Evolutionary conservation across 306 rosid species (phyloP), one percentile per base, ranked within the genome.

Genomic region (Vigna radiata): DNA sequence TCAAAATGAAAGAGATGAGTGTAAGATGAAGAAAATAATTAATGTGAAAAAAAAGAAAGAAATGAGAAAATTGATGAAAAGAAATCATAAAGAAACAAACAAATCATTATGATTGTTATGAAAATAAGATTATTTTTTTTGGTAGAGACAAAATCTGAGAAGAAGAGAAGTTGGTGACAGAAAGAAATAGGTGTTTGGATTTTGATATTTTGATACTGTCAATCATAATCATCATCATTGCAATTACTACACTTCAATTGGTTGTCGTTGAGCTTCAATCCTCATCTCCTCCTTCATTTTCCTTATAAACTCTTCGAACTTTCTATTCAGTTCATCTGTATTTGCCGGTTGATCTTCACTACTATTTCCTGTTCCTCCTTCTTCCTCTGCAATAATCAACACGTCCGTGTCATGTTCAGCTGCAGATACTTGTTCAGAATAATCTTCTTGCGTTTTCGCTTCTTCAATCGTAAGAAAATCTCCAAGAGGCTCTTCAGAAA

Each of bases 301-400:
- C 82, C 89, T 79, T 52, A 92, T 89, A 61, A 92, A 90, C 27
- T 92, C 97, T 80, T 92, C 97, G 25, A 89, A 48, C 76, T 85
- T 92, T 72, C 82, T 83, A 79, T 92, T 89, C 81, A 92, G 68
- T 77, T 92, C 97, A 1, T 92, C 87, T 54, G 91, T 79, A 44
- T 76, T 80, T 15, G 16, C 84, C n/a, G 69, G 5, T 18, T 88
- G 13, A 41, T 41, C 90, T 27, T 89, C 89, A 3, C 81, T 12
- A 0, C 85, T 47, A 2, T 8, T 23, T 19, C 75, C 75, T 85
- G 79, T 17, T 74, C 77, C 82, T 79, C 78, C 86, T 87, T 37
- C 83, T 79, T 65, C 59, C 12, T 77, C 75, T 64, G 1, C 54
- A 33, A 14, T 36, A 64, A 18, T 14, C 13, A 69, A 39, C 27